Percentiles rank a stretch among this genome's conserved stretches.
phyloP scores from a whole-genome alignment of 2,329 filamentous ascomycete genomes.

The Fusarium musae region DNA sequence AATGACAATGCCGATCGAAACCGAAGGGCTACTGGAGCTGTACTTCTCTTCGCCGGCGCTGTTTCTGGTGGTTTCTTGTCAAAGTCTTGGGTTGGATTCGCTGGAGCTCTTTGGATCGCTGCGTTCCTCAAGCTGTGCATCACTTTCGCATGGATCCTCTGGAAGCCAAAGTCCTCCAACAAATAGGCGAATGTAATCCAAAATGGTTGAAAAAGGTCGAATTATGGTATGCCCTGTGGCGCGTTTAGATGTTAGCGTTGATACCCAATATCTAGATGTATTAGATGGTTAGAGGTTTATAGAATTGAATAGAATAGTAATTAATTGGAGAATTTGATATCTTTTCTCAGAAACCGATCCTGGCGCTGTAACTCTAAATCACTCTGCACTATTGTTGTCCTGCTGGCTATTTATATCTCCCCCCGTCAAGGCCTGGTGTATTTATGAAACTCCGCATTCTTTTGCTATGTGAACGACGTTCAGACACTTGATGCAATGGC shows the following conservation, averaged over 20 bases:
- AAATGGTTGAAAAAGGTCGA: background rate
- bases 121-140: slow-evolving; percentile 42
- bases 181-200: background rate
- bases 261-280: background rate
- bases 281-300: too few species aligned
- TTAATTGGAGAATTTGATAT: background rate
- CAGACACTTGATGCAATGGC: too few species aligned
- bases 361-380: background rate
- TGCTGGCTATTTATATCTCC: rapidly evolving
- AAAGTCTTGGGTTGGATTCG: slow-evolving; percentile 44
- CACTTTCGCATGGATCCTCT: slow-evolving; percentile 35
- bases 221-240: too few species aligned
- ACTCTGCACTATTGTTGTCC: rapidly evolving
- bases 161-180: slow-evolving; percentile 37
- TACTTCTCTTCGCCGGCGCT: slow-evolving; percentile 39
- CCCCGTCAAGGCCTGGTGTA: rapidly evolving
- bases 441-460: background rate
- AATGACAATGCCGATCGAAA: slow-evolving; percentile 43
- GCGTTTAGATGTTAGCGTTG: background rate
- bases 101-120: slow-evolving; percentile 44
- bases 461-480: rapidly evolving
- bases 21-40: slow-evolving; percentile 33
- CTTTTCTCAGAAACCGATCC: rapidly evolving
- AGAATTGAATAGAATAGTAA: background rate
- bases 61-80: slow-evolving; percentile 42